Base-by-base conservation (phyloP, 108 stramenopile genomes). In the Asterionellopsis glacialis region DNA sequence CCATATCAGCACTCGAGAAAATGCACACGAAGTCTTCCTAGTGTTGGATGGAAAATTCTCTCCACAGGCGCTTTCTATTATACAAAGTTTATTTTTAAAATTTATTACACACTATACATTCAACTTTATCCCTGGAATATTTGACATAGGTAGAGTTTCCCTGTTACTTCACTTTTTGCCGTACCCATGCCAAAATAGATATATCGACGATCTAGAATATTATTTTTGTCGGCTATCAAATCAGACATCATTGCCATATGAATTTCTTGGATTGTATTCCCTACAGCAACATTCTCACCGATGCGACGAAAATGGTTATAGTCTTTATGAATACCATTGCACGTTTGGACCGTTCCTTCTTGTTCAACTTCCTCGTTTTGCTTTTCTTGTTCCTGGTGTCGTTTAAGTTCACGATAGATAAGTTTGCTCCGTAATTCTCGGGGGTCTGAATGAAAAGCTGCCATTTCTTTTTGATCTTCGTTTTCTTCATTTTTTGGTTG, bases 171-270 rank as follows among this genome's bases (percentile, higher is more conserved):
- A 15, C 53, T n/a, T 23, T n/a, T n/a, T 22, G 44, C 55, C 33
- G 78, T 72, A 11, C 74, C 78, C 57, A 80, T 75, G n/a, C 78
- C 78, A 45, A 80, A 51, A 15, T 40, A 18, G 18, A 45, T 66
- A 47, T 65, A 80, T 27, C 74, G 40, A 21, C 65, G 44, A 43
- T 75, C 73, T 14, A 70, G 16, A 9, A 80, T 72, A 52, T 80
- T 80, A 49, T 75, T 72, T 5, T 56, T 42, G 25, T 80, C 68
- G 4, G 71, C 64, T 18, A 51, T 51, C 0, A 27, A 47, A 59
- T 21, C 47, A 6, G 39, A 45, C 74, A 80, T 64, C 71, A 75
- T 72, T 12, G 27, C 56, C 13, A 43, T 39, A 24, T 74, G 73
- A 59, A 72, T 64, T 18, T 72, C 55, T 9, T 47, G 40, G 23